Evolutionary conservation across 2,329 filamentous ascomycete genomes (phyloP).

Genomic region (Fusarium sp.): DNA sequence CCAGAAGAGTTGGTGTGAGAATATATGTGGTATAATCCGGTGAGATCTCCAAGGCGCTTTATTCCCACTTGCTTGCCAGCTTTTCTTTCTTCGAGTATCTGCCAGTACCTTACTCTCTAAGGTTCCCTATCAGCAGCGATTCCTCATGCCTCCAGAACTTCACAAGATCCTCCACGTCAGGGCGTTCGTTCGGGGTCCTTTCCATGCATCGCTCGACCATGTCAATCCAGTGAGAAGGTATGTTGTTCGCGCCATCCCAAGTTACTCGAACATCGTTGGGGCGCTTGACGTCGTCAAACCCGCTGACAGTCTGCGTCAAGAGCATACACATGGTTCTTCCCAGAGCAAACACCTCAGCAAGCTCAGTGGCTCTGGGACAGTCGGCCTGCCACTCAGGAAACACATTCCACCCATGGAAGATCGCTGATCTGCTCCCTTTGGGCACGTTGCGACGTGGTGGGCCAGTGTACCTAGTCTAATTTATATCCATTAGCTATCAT

Average conservation of each 20-base stretch:
- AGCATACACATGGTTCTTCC: conserved; percentile 6
- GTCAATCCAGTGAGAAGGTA: not conserved
- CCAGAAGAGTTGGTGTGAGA: too few relatives aligned
- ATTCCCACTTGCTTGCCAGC: not conserved
- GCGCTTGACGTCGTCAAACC: not conserved
- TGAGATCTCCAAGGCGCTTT: not conserved
- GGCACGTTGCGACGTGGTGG: not conserved
- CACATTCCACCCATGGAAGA: not conserved
- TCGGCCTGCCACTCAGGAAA: not conserved
- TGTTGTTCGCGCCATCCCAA: not conserved
- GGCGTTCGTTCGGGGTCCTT: not conserved
- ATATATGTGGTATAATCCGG: not conserved
- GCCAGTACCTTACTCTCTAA: not conserved
- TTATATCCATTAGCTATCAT: not conserved
- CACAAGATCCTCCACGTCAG: not conserved
- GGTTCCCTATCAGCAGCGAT: not conserved
- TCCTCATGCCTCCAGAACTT: not conserved
- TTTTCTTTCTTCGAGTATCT: not conserved
- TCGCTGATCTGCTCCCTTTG: not conserved
- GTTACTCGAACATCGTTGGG: not conserved
- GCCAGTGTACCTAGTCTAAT: not conserved
- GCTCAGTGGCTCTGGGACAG: not conserved
- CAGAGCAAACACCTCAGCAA: not conserved
- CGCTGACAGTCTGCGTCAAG: not conserved
- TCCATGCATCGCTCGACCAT: not conserved